Base-by-base conservation (phyloP, 2,329 filamentous ascomycete genomes). In the Colletotrichum salicis region DNA sequence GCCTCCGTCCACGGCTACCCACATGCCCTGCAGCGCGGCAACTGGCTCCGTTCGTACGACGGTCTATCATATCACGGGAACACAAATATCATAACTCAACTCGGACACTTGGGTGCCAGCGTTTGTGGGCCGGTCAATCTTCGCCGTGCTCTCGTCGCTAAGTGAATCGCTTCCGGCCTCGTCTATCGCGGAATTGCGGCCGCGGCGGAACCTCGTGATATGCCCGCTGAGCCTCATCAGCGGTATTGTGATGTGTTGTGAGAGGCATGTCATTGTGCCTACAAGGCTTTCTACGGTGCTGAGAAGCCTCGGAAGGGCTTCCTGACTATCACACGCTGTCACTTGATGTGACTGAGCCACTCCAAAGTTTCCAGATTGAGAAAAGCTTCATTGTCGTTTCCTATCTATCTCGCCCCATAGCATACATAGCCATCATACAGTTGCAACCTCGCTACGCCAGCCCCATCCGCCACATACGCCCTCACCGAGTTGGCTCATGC, bases 361-460 rank as follows among this genome's bases (percentile, higher is more conserved):
- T 41, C 37, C 5, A 41, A 19, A 19, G 13, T 41, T 15, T 41
- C 37, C 6, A 41, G 5, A 41, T 41, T 5, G 37, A 41, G 37
- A 41, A 19, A 41, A 3, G 15, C 37, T 41, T 41, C 15, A 41
- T 5, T 41, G 15, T 15, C 31, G 31, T 58, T 15, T 8, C 19
- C 22, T 19, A 5, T 57, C 51, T 54, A 54, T 54, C 22, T 59
- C n/a, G 33, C 33, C 22, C 13, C 13, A 19, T 59, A 7, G 12
- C 13, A 41, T n/a, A 59, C 22, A 35, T 51, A 31, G 52, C 45
- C 37, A 59, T 78, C 76, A 84, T 48, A 86, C 64, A 67, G 81
- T 81, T 33, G 83, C 83, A 67, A 86, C 80, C 65, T 84, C 83
- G 57, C 77, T 80, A 66, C 82, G 80, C 86, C 85, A 87, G 48